These are phyloP conservation scores for Brassica balearica DNA, from an alignment of 441 rosid species.

Conservation along the genomic window DNA sequence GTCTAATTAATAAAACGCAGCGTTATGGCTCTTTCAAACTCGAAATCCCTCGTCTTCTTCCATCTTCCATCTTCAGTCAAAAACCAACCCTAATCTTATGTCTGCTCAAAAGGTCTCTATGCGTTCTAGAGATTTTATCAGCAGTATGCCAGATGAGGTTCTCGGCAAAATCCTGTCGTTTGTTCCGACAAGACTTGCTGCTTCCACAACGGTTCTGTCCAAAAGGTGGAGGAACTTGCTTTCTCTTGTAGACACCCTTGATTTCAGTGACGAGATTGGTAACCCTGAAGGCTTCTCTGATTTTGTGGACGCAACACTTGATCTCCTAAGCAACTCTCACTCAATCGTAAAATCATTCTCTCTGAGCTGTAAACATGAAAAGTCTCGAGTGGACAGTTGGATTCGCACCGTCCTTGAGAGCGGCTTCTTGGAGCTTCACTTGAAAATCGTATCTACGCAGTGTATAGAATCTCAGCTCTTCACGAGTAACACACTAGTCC, in stretches of 20 bases:
- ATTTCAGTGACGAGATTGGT: neutral
- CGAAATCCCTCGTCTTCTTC: too few relatives aligned
- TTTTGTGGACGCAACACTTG: slow-evolving; percentile 9
- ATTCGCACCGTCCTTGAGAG: neutral
- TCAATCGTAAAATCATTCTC: neutral
- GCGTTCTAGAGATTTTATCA: neutral
- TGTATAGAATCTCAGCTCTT: neutral
- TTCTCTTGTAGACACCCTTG: neutral
- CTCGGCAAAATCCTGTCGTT: slow-evolving; percentile 6
- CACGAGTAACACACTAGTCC: slow-evolving; percentile 14
- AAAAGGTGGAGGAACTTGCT: slow-evolving; percentile 11
- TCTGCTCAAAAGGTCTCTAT: neutral
- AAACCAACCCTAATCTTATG: neutral
- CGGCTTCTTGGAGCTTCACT: slow-evolving; percentile 10
- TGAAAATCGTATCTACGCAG: neutral
- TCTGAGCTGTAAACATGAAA: neutral
- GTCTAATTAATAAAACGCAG: too few relatives aligned
- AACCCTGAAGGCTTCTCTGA: neutral
- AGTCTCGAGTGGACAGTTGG: neutral
- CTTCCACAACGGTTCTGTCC: slow-evolving; percentile 8
- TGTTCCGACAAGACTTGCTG: neutral
- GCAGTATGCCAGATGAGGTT: slow-evolving; percentile 14
- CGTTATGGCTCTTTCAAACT: too few relatives aligned
- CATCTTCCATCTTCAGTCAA: neutral
- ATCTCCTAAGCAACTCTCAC: neutral